Evolutionary conservation across 768 basidiomycete species (phyloP).

Genomic region (Serendipita sp.): DNA sequence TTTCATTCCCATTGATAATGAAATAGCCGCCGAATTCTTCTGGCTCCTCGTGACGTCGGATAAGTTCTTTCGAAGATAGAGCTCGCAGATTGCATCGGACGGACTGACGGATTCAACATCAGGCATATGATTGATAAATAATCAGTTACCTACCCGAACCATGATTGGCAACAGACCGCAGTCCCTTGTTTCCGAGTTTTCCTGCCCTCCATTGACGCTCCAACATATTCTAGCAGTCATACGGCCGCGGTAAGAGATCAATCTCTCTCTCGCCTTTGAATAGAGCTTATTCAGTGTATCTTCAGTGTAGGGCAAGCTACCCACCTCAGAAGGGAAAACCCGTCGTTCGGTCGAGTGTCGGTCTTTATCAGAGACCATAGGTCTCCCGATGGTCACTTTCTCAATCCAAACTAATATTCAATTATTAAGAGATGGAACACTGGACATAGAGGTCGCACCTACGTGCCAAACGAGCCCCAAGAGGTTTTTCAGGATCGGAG

Average conservation of each 20-base stretch:
- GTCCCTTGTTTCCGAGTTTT: slow-evolving; percentile 57
- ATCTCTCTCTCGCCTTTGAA: slow-evolving; percentile 72
- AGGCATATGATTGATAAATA: background rate
- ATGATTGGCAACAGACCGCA: slow-evolving; percentile 92
- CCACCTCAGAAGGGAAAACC: slow-evolving; percentile 81
- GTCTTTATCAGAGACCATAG: slow-evolving; percentile 77
- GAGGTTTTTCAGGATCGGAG: background rate
- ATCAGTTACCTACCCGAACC: slow-evolving; percentile 59
- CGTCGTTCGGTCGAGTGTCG: slow-evolving; percentile 55
- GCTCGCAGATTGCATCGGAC: slow-evolving; percentile 80
- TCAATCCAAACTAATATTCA: slow-evolving; percentile 72
- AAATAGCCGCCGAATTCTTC: slow-evolving; percentile 99
- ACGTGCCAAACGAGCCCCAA: slow-evolving; percentile 40
- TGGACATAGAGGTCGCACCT: slow-evolving; percentile 22
- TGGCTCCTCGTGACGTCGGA: slow-evolving; percentile 83
- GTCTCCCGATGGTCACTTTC: slow-evolving; percentile 63
- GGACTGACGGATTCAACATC: slow-evolving; percentile 36
- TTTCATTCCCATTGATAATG: slow-evolving; percentile 96
- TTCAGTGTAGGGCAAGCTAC: slow-evolving; percentile 9
- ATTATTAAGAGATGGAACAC: background rate
- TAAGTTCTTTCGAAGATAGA: slow-evolving; percentile 74
- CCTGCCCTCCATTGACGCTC: slow-evolving; percentile 56
- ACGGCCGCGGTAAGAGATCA: slow-evolving; percentile 80
- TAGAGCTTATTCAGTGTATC: background rate
- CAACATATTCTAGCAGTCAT: slow-evolving; percentile 81